These are phyloP conservation scores for Alternaria triticina DNA, from an alignment of 2,329 filamentous ascomycete species.

Conservation along the genomic window DNA sequence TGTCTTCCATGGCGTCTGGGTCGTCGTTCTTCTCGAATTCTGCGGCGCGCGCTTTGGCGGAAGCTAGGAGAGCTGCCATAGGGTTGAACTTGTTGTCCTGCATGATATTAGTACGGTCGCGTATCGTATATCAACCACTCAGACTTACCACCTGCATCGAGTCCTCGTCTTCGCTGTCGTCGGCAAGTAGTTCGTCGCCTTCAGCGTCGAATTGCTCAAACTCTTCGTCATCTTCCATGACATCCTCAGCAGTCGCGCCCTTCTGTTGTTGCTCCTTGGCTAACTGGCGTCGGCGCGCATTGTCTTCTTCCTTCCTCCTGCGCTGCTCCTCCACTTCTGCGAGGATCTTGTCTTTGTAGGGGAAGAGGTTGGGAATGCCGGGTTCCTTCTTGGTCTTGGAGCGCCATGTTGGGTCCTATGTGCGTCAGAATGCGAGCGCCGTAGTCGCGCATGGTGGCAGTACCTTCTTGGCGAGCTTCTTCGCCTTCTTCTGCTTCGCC, in stretches of 20 bases:
- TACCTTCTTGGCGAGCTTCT: slow-evolving; percentile 86
- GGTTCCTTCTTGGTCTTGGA: slow-evolving; percentile 97
- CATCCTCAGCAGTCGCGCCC: slow-evolving; percentile 45
- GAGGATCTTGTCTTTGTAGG: slow-evolving; percentile 94
- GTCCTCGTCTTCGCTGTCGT: slow-evolving; percentile 60
- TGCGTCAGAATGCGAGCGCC: slow-evolving; percentile 23
- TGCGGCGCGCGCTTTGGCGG: slow-evolving; percentile 77
- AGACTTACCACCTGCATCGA: slow-evolving; percentile 60
- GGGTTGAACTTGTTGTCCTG: slow-evolving; percentile 77
- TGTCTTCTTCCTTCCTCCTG: slow-evolving; percentile 79
- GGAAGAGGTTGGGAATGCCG: slow-evolving; percentile 95
- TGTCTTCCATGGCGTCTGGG: slow-evolving; percentile 64
- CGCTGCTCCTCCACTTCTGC: slow-evolving; percentile 93
- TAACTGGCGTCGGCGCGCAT: slow-evolving; percentile 70
- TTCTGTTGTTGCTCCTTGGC: slow-evolving; percentile 58
- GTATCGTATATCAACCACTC: neutral
- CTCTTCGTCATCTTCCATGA: slow-evolving; percentile 47
- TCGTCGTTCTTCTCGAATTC: slow-evolving; percentile 72
- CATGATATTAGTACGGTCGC: slow-evolving; percentile 5
- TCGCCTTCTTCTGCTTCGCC: slow-evolving; percentile 88
- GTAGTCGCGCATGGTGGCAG: neutral
- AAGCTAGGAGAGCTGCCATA: slow-evolving; percentile 89
- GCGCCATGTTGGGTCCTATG: slow-evolving; percentile 89
- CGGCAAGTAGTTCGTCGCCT: slow-evolving; percentile 59
- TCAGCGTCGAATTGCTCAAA: slow-evolving; percentile 52